Conservation (phyloP, 305 asterid genomes). For the Solanum hybrid region DNA sequence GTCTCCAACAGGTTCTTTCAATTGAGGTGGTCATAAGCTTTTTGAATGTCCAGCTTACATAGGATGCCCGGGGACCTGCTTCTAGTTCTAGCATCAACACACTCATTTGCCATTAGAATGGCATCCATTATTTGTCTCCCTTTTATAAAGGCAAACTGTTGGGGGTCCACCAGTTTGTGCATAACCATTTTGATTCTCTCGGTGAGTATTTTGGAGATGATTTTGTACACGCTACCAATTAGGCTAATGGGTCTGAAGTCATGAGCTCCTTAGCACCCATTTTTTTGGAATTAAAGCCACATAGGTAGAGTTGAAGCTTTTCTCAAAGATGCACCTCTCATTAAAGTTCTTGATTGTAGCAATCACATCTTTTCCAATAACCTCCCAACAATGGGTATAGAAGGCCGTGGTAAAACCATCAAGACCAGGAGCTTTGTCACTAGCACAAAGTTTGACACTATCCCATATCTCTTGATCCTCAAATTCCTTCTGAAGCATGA, state of each 20-base stretch:
- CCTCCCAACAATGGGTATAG: background rate
- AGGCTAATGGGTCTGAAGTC: too few species aligned
- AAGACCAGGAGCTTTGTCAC: background rate
- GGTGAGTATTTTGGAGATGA: background rate
- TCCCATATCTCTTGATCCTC: too few species aligned
- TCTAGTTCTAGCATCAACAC: background rate
- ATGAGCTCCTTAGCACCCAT: too few species aligned
- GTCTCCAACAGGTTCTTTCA: background rate
- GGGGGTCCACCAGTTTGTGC: background rate
- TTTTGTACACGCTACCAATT: too few species aligned
- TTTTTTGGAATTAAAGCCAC: background rate
- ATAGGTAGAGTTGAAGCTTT: background rate
- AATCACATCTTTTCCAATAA: background rate
- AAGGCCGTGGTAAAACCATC: background rate
- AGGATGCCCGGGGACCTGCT: background rate
- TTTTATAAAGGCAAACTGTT: background rate
- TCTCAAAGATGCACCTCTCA: background rate
- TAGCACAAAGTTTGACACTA: too few species aligned
- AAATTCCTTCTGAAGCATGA: too few species aligned
- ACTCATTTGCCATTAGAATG: background rate
- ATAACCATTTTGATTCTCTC: background rate
- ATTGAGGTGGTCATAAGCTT: background rate
- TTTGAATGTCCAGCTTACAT: background rate
- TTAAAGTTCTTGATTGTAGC: background rate
- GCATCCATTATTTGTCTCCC: background rate